A percentile compares a stretch with the other conserved stretches of the same genome.
Evolutionary conservation across 1,139 yeast species (phyloP).

Genomic region (Ogataea hybrid): DNA sequence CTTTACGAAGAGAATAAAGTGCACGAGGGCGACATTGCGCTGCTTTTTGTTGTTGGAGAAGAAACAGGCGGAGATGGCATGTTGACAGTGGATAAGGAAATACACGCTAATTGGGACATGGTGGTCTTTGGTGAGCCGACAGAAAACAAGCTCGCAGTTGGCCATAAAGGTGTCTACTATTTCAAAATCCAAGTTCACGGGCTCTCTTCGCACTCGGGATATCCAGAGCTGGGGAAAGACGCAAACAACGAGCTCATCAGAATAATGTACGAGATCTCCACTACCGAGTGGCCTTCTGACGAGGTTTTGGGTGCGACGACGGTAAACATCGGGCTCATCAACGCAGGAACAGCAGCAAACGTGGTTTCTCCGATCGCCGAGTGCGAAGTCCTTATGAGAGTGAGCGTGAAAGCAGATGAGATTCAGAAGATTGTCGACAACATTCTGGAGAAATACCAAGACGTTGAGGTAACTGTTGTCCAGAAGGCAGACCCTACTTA

Average conservation of each 20-base stretch:
- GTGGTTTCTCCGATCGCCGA: slow-evolving; percentile 61
- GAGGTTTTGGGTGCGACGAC: slow-evolving; percentile 61
- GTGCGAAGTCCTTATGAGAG: slow-evolving; percentile 52
- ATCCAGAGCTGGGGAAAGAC: slow-evolving; percentile 65
- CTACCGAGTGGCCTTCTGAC: slow-evolving; percentile 44
- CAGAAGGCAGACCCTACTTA: slow-evolving; percentile 40
- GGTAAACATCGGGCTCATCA: slow-evolving; percentile 54
- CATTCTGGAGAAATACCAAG: slow-evolving; percentile 32
- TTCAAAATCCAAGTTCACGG: slow-evolving; percentile 49
- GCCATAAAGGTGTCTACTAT: slow-evolving; percentile 59
- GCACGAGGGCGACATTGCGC: slow-evolving; percentile 52
- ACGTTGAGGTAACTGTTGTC: slow-evolving; percentile 10
- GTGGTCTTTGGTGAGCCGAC: slow-evolving; percentile 79
- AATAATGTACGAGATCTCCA: slow-evolving; percentile 41
- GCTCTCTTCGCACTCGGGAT: slow-evolving; percentile 65
- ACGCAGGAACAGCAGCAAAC: slow-evolving; percentile 64
- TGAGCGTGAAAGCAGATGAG: slow-evolving; percentile 45
- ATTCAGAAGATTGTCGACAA: slow-evolving; percentile 38
- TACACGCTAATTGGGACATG: slow-evolving; percentile 51
- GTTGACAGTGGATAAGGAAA: slow-evolving; percentile 38
- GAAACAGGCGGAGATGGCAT: slow-evolving; percentile 66
- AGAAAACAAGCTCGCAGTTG: slow-evolving; percentile 63
- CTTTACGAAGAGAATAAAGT: slow-evolving; percentile 40
- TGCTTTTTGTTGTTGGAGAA: slow-evolving; percentile 68
- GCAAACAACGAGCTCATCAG: slow-evolving; percentile 59